These are phyloP conservation scores for Plasmodium vinckei DNA, from an alignment of 169 alveolate species.

Conservation along the genomic window DNA sequence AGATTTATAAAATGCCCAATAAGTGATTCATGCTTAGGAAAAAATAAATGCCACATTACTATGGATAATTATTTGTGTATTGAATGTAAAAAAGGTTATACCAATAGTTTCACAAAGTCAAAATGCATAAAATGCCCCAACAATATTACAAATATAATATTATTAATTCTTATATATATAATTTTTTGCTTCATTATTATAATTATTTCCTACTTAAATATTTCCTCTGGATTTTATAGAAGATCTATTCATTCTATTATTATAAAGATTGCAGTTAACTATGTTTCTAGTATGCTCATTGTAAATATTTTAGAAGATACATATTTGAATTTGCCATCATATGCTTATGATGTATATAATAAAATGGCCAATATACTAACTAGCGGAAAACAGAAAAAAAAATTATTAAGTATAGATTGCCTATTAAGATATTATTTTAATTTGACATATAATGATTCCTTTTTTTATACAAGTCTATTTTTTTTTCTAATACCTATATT, in stretches of 20 bases:
- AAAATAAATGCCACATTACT: slow-evolving; percentile 83
- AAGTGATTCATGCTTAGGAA: slow-evolving; percentile 84
- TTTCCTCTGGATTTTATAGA: slow-evolving; percentile 89
- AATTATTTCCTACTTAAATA: slow-evolving; percentile 87
- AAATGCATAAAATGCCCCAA: slow-evolving; percentile 85
- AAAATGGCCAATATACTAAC: slow-evolving; percentile 38
- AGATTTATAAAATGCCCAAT: slow-evolving; percentile 88
- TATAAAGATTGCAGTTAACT: slow-evolving; percentile 89
- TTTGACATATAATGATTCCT: slow-evolving; percentile 83
- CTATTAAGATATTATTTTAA: slow-evolving; percentile 81
- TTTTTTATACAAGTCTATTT: slow-evolving; percentile 84
- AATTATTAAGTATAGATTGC: slow-evolving; percentile 85
- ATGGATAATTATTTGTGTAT: slow-evolving; percentile 88
- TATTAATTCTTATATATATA: slow-evolving; percentile 78
- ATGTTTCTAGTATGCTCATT: slow-evolving; percentile 85
- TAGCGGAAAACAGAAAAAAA: slow-evolving; percentile 32
- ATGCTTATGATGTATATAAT: slow-evolving; percentile 51
- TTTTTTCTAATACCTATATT: slow-evolving; percentile 82
- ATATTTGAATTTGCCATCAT: slow-evolving; percentile 79
- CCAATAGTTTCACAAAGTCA: slow-evolving; percentile 85
- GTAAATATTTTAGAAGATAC: slow-evolving; percentile 81
- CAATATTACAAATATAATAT: slow-evolving; percentile 70
- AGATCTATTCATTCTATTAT: slow-evolving; percentile 90
- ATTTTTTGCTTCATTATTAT: slow-evolving; percentile 84
- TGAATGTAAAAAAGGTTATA: slow-evolving; percentile 87